These are phyloP conservation scores for Fusarium clavum DNA, from an alignment of 2,329 filamentous ascomycete genomes.

Conservation along the genomic window DNA sequence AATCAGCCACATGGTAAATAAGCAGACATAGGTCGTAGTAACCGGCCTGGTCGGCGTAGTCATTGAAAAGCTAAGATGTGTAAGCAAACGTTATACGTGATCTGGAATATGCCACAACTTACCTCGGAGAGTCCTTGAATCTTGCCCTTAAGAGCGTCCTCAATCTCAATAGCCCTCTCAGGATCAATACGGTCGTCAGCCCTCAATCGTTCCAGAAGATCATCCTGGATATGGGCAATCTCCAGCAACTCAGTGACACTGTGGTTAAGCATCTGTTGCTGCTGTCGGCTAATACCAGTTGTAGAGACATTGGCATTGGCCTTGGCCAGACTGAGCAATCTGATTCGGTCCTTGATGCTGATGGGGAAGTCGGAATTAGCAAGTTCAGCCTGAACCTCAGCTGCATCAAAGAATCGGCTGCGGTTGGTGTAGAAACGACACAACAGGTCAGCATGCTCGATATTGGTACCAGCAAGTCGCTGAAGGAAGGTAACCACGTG, in stretches of 20 bases:
- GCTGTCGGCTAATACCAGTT: slow-evolving; percentile 79
- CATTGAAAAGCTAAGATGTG: slow-evolving; percentile 80
- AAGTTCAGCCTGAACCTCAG: slow-evolving; percentile 84
- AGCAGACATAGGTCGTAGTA: slow-evolving; percentile 95
- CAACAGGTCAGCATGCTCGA: slow-evolving; percentile 86
- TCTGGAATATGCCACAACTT: slow-evolving; percentile 53
- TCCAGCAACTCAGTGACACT: slow-evolving; percentile 89
- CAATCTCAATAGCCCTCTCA: slow-evolving; percentile 72
- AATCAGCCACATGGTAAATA: slow-evolving; percentile 92
- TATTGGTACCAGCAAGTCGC: slow-evolving; percentile 76
- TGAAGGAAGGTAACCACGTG: slow-evolving; percentile 89
- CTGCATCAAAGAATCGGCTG: slow-evolving; percentile 85
- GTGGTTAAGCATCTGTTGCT: slow-evolving; percentile 86
- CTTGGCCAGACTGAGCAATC: slow-evolving; percentile 89
- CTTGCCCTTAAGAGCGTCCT: slow-evolving; percentile 78
- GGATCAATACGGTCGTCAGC: slow-evolving; percentile 76
- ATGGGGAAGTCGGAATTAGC: slow-evolving; percentile 86
- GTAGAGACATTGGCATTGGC: slow-evolving; percentile 90
- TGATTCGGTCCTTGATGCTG: slow-evolving; percentile 85
- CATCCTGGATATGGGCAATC: slow-evolving; percentile 94
- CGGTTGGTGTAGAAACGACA: slow-evolving; percentile 93
- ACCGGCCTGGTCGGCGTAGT: slow-evolving; percentile 87
- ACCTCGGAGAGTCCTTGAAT: slow-evolving; percentile 82
- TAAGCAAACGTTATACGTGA: slow-evolving; percentile 32
- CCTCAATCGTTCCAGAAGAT: slow-evolving; percentile 82